These are phyloP conservation scores for Podaxis sp. DNA, from an alignment of 768 basidiomycete genomes.

Conservation along the genomic window DNA sequence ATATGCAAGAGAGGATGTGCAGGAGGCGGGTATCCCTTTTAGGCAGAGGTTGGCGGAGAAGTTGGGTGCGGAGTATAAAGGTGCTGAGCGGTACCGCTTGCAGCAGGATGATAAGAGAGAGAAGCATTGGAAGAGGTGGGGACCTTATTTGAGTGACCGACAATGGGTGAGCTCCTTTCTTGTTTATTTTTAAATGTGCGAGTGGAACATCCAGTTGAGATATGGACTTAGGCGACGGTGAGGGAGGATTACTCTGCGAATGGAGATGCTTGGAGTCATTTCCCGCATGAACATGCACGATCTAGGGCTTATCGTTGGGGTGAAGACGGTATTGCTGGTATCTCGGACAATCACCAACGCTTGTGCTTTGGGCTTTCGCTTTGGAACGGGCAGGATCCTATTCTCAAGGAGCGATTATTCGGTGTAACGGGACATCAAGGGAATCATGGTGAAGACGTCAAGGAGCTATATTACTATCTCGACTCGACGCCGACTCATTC, in stretches of 20 bases:
- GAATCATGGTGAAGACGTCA: conserved; percentile 99
- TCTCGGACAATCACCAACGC: conserved; percentile 96
- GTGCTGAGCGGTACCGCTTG: conserved; percentile 84
- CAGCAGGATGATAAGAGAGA: conserved; percentile 77
- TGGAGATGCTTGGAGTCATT: conserved; percentile 95
- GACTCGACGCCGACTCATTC: conserved; percentile 99
- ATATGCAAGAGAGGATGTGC: conserved; percentile 18
- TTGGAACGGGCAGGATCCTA: conserved; percentile 94
- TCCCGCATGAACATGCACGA: conserved; percentile 90
- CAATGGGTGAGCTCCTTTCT: conserved; percentile 82
- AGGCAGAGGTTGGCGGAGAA: conserved; percentile 63
- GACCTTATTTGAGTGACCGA: conserved; percentile 94
- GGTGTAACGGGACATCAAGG: conserved; percentile 97
- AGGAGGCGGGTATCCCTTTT: conserved; percentile 35
- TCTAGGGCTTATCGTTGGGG: conserved; percentile 98
- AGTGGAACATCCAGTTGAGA: not conserved
- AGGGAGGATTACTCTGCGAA: conserved; percentile 97
- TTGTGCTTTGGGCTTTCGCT: conserved; percentile 88
- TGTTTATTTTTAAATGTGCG: not conserved
- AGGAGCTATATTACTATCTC: conserved; percentile 97
- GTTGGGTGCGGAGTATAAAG: conserved; percentile 73
- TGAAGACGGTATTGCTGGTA: conserved; percentile 96
- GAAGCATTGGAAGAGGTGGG: conserved; percentile 98
- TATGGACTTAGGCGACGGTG: conserved; percentile 77
- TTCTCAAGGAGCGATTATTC: conserved; percentile 95